Base-by-base conservation (phyloP, 2,329 filamentous ascomycete species). In the Colletotrichum eleusines region DNA sequence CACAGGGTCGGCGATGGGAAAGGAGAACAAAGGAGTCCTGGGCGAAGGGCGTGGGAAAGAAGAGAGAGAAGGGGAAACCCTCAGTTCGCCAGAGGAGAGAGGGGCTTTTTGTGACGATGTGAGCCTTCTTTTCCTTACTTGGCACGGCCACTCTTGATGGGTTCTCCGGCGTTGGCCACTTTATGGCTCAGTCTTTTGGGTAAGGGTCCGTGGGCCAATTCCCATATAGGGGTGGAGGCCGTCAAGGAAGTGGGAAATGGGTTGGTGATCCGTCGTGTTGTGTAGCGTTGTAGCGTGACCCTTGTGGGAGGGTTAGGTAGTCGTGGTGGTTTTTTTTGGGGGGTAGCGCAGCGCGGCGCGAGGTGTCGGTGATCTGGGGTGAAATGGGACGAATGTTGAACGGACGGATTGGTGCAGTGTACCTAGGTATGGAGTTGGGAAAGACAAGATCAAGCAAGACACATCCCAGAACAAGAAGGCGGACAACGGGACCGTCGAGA, bases 51-150 rank as follows among this genome's bases (percentile, higher is more conserved):
- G 38, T 42, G 23, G 38, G 3, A 31, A 38, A 55, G 53, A 20
- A 38, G 28, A 54, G 20, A n/a, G 35, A 40, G 9, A 38, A 38
- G 1, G 1, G 12, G 11, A 20, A 35, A 35, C 35, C 40, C 62
- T 28, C n/a, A 55, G 42, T 42, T 62, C 51, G 58, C 53, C 57
- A 71, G 58, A 63, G 50, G 69, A 63, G 69, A n/a, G 63, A 63
- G 65, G 63, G 63, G 60, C 69, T 59, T 71, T 71, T 71, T 71
- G 69, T 63, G 65, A 68, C 64, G 69, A 46, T 71, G 44, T 48
- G 69, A 71, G 53, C 64, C 68, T 65, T 51, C 53, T 71, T 63
- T 63, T 53, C 59, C 59, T 71, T 68, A 53, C 16, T 53, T 44
- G 53, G 65, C 65, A 71, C 69, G 65, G 63, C 42, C 63, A 35